phyloP scores from a whole-genome alignment of 441 rosid genomes.

The Dalechampia spathulata region DNA sequence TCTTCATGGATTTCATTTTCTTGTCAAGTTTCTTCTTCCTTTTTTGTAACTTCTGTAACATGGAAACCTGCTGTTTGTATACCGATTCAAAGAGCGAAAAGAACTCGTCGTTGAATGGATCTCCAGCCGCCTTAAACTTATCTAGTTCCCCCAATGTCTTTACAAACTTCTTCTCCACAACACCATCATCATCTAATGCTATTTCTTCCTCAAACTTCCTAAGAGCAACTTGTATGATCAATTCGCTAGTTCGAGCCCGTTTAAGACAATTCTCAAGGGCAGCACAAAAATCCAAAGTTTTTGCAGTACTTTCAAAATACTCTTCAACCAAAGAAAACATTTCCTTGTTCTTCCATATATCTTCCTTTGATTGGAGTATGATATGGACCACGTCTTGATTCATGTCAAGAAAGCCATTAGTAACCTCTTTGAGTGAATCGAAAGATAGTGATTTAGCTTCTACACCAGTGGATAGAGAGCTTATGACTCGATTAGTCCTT shows the following conservation, averaged over 20 bases:
- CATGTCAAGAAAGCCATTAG: constrained; percentile 61
- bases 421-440: constrained; percentile 69
- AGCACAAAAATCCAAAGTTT: constrained; percentile 65
- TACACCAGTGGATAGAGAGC: constrained; percentile 49
- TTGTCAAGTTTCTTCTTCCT: constrained; percentile 68
- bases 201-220: constrained; percentile 60
- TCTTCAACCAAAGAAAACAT: constrained; percentile 69
- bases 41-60: constrained; percentile 54
- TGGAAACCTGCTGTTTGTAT: constrained; percentile 38
- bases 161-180: constrained; percentile 27
- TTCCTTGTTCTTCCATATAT: constrained; percentile 63
- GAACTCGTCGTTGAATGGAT: constrained; percentile 71
- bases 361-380: constrained; percentile 65
- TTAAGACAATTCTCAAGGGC: constrained; percentile 60
- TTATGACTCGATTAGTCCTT: constrained; percentile 61
- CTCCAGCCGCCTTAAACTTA: constrained; percentile 71
- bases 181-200: constrained; percentile 17
- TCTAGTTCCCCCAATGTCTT: constrained; percentile 64
- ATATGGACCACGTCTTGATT: constrained; percentile 81
- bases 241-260: constrained; percentile 66
- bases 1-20: constrained; percentile 44
- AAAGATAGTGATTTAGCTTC: constrained; percentile 70
- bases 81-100: constrained; percentile 55
- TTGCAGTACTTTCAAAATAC: constrained; percentile 66
- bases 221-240: constrained; percentile 57